Conservation (phyloP, 179 eudicot species). For the Silene vulgaris region DNA sequence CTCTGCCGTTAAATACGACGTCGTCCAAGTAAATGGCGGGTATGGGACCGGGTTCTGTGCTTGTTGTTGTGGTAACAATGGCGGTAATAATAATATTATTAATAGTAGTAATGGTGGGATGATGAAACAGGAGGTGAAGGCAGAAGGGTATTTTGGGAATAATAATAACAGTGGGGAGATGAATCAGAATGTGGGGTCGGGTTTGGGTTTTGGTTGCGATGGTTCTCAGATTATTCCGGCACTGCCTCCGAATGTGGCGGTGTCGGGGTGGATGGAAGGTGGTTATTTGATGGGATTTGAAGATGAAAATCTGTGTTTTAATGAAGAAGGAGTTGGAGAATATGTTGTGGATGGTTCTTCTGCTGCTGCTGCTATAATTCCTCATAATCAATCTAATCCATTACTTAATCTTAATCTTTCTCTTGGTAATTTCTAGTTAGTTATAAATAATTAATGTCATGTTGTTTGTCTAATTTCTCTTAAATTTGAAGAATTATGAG, state of each 20-base stretch:
- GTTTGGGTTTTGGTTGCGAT: no score
- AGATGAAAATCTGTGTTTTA: not conserved
- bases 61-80: not conserved
- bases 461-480: no score
- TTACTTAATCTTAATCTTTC: not conserved
- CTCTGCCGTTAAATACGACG: not conserved
- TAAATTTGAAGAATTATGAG: not conserved
- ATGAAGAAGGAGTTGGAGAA: not conserved
- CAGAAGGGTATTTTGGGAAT: not conserved
- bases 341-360: not conserved
- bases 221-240: no score
- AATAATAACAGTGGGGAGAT: not conserved
- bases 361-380: no score
- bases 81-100: not conserved
- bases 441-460: no score
- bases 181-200: no score
- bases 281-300: not conserved
- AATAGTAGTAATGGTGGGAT: not conserved
- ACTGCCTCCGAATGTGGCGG: not conserved
- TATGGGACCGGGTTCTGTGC: not conserved
- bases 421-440: conserved; percentile 1
- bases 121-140: not conserved
- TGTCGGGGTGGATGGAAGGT: not conserved
- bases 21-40: not conserved
- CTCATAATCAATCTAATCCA: not conserved